Evolutionary conservation across 2,329 filamentous ascomycete species (phyloP).

Genomic region (Epichloe coenophiala): DNA sequence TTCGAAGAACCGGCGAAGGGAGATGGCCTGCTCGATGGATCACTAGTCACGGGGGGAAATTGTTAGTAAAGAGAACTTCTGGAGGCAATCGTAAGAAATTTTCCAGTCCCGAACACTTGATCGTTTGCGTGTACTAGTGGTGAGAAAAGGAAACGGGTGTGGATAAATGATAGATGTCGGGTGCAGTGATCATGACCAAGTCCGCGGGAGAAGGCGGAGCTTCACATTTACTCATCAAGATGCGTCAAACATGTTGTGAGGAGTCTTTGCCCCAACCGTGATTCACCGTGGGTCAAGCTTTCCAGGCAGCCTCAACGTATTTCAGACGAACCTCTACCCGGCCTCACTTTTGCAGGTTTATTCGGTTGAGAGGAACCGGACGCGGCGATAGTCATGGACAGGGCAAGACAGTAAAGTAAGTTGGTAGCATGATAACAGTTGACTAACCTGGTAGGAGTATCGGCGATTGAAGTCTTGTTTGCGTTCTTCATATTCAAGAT

Average conservation of each 20-base stretch:
- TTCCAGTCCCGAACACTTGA: neutral
- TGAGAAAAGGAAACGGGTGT: neutral
- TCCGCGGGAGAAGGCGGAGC: neutral
- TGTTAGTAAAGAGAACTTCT: neutral
- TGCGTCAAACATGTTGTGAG: neutral
- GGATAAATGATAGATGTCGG: neutral
- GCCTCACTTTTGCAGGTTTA: neutral
- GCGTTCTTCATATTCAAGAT: slow-evolving; percentile 10
- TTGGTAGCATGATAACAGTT: neutral
- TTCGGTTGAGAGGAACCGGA: neutral
- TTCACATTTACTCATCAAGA: neutral
- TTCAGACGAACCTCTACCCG: neutral
- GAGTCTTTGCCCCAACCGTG: neutral
- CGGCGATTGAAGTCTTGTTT: neutral
- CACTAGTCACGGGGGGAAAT: neutral
- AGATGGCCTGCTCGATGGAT: slow-evolving; percentile 10
- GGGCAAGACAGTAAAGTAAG: neutral
- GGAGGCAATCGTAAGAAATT: neutral
- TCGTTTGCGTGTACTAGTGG: neutral
- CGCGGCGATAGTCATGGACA: neutral
- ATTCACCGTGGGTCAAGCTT: slow-evolving; percentile 1
- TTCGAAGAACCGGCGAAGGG: slow-evolving; percentile 12
- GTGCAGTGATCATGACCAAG: neutral
- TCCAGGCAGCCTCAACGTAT: neutral
- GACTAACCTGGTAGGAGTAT: slow-evolving; percentile 5